Conservation (phyloP, 257 asterid genomes). For the Petrea volubilis region DNA sequence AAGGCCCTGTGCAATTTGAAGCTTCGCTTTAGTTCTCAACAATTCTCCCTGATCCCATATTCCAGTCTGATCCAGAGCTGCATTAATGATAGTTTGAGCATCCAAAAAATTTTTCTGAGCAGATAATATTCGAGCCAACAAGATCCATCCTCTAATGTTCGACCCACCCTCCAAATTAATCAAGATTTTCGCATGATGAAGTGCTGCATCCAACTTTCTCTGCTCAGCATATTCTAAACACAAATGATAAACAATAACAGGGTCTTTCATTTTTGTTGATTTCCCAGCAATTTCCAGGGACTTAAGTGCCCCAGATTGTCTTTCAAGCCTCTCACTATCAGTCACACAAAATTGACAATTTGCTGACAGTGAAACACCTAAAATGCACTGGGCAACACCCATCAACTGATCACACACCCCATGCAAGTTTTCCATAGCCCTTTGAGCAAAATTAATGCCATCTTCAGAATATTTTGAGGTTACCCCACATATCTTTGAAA, state of each 20-base stretch:
- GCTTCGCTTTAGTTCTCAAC: slow-evolving; percentile 83
- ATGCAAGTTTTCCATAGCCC: slow-evolving; percentile 57
- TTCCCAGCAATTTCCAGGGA: slow-evolving; percentile 69
- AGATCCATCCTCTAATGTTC: slow-evolving; percentile 63
- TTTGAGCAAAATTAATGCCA: slow-evolving; percentile 65
- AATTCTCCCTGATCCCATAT: slow-evolving; percentile 84
- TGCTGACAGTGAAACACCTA: slow-evolving; percentile 70
- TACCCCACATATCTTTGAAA: slow-evolving; percentile 66
- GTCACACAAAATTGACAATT: slow-evolving; percentile 40
- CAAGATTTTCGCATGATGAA: slow-evolving; percentile 55
- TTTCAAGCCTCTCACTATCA: slow-evolving; percentile 51
- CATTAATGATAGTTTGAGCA: slow-evolving; percentile 63
- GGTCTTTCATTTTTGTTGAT: slow-evolving; percentile 54
- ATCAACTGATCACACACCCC: slow-evolving; percentile 52
- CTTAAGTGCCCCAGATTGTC: slow-evolving; percentile 62
- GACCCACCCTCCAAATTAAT: slow-evolving; percentile 74
- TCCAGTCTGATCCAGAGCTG: slow-evolving; percentile 77
- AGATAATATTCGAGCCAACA: slow-evolving; percentile 77
- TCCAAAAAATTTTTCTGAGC: slow-evolving; percentile 66
- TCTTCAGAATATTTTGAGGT: slow-evolving; percentile 46
- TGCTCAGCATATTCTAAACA: slow-evolving; percentile 83
- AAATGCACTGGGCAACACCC: slow-evolving; percentile 63
- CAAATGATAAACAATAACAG: slow-evolving; percentile 58
- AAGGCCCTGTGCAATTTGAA: slow-evolving; percentile 69
- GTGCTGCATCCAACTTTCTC: slow-evolving; percentile 84